Conservation (phyloP, 2,329 filamentous ascomycete species). For the Blastomyces silverae region DNA sequence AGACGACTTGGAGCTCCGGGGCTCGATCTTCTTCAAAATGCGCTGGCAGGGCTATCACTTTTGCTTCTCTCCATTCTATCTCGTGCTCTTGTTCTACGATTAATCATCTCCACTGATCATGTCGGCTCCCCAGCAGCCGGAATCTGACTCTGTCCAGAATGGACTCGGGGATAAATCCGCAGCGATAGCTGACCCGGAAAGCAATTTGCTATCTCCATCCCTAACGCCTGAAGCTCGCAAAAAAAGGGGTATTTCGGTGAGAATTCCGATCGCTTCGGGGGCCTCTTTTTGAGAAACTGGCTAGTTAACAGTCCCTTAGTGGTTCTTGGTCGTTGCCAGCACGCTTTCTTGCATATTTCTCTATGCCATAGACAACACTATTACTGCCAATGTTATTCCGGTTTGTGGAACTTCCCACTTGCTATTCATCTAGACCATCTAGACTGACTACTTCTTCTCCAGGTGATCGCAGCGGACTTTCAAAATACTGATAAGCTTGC, state of each 20-base stretch:
- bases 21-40: neutral
- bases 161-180: neutral
- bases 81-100: neutral
- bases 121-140: neutral
- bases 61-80: neutral
- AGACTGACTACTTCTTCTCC: neutral
- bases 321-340: conserved; percentile 5
- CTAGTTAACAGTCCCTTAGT: neutral
- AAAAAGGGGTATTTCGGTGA: neutral
- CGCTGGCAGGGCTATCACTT: neutral
- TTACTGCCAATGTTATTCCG: conserved; percentile 7
- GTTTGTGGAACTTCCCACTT: neutral
- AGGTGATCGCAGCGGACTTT: conserved; percentile 2
- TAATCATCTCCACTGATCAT: neutral
- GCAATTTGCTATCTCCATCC: neutral
- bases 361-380: conserved; percentile 7
- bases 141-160: neutral
- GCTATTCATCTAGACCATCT: neutral
- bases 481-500: conserved; percentile 6
- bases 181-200: neutral
- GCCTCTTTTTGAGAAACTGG: neutral
- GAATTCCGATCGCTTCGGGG: neutral
- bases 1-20: neutral
- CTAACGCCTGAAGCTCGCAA: neutral
- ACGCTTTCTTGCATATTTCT: conserved; percentile 7